These are phyloP conservation scores for Ceratocystis albifundus DNA, from an alignment of 2,329 filamentous ascomycete species.

Conservation along the genomic window DNA sequence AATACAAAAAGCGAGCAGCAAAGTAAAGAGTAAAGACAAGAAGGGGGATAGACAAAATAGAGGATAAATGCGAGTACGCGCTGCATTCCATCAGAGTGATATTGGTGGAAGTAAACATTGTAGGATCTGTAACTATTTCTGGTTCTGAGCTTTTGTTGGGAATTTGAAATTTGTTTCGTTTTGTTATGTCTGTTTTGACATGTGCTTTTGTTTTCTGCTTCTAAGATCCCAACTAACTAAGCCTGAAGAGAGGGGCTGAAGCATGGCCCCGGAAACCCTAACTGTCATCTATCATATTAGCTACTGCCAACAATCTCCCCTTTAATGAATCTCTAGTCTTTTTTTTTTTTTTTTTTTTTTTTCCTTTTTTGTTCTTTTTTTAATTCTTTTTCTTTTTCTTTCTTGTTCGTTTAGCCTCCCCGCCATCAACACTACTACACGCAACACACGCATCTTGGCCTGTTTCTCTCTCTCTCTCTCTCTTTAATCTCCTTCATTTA, in stretches of 20 bases:
- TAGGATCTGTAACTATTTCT: no score
- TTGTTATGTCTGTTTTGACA: not conserved
- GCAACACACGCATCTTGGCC: no score
- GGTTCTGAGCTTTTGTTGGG: not conserved
- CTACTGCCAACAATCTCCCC: not conserved
- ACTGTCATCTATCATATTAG: constrained; percentile 5
- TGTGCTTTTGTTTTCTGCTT: constrained; percentile 4
- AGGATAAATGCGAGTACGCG: not conserved
- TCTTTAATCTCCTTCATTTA: no score
- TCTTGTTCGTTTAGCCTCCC: not conserved
- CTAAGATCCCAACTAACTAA: no score
- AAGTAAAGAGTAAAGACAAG: not conserved
- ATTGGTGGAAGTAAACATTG: no score
- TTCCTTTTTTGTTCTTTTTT: not conserved
- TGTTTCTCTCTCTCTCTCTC: not conserved
- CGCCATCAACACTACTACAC: no score
- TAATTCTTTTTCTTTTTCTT: constrained; percentile 10
- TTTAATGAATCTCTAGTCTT: not conserved
- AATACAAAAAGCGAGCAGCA: not conserved
- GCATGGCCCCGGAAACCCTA: not conserved
- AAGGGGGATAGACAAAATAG: not conserved
- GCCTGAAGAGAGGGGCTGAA: no score
- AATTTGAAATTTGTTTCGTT: not conserved
- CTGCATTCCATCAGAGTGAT: no score
- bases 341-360: constrained; percentile 9